Conservation (phyloP, 2,329 filamentous ascomycete genomes). For the Ceratocystis diversiconidia region DNA sequence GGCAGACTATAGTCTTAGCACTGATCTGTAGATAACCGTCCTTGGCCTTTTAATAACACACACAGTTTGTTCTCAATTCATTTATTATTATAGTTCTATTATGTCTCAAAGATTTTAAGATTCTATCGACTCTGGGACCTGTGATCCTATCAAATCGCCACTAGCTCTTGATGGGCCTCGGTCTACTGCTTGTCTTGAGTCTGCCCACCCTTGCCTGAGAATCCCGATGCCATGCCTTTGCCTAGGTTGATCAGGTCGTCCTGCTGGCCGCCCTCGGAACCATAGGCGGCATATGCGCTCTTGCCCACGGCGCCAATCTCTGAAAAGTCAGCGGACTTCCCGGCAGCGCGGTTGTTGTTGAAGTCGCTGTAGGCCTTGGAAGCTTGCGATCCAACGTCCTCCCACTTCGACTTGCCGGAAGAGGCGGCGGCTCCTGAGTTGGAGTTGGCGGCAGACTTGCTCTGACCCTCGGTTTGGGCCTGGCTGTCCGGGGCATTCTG, state of each 20-base stretch:
- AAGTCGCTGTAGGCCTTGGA: conserved; percentile 18
- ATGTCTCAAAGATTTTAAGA: too few relatives aligned
- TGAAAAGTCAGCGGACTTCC: conserved; percentile 17
- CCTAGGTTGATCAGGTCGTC: conserved; percentile 18
- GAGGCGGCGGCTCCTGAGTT: background rate
- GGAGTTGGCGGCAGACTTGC: background rate
- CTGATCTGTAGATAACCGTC: too few relatives aligned
- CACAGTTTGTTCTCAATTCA: too few relatives aligned
- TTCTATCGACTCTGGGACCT: background rate
- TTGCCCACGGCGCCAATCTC: conserved; percentile 19
- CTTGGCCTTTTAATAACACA: too few relatives aligned
- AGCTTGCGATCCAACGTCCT: conserved; percentile 16
- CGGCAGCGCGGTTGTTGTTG: conserved; percentile 16
- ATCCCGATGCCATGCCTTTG: conserved; percentile 15
- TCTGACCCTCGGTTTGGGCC: background rate
- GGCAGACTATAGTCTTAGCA: too few relatives aligned
- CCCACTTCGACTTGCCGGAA: conserved; percentile 12
- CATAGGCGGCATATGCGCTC: conserved; percentile 24
- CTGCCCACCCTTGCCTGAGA: conserved; percentile 6
- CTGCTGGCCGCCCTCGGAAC: conserved; percentile 20
- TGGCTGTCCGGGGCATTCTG: conserved; percentile 8
- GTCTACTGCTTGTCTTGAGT: conserved; percentile 1
- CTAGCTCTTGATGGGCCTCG: background rate
- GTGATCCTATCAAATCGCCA: background rate
- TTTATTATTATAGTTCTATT: too few relatives aligned